A percentile compares a stretch with the other conserved stretches of the same genome.
phyloP scores from a whole-genome alignment of 2,329 filamentous ascomycete genomes.

The Pseudocercospora cruenta region DNA sequence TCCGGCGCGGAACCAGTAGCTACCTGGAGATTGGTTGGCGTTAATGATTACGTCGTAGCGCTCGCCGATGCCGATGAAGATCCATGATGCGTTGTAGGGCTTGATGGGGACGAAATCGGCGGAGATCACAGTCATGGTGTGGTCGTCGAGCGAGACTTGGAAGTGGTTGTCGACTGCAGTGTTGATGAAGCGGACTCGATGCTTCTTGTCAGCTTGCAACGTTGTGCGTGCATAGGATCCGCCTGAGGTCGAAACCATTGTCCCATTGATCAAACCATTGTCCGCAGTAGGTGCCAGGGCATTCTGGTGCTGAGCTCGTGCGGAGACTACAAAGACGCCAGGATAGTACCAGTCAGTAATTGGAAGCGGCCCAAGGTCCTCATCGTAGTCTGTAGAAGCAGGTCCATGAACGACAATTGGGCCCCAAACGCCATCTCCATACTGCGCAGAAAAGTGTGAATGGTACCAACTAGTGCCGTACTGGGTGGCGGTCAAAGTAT shows the following conservation, averaged over 20 bases:
- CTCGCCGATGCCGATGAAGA: constrained; percentile 45
- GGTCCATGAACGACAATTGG: constrained; percentile 66
- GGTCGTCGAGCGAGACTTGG: constrained; percentile 43
- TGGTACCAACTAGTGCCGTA: constrained; percentile 52
- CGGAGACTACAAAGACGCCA: constrained; percentile 32
- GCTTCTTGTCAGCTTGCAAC: constrained; percentile 44
- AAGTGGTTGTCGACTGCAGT: constrained; percentile 50
- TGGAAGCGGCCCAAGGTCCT: constrained; percentile 63
- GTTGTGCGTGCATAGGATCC: constrained; percentile 38
- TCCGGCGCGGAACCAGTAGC: constrained; percentile 44
- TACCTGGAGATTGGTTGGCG: constrained; percentile 39
- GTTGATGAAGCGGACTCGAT: constrained; percentile 53
- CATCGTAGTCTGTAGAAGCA: constrained; percentile 62
- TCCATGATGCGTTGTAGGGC: constrained; percentile 36
- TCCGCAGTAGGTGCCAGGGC: constrained; percentile 54
- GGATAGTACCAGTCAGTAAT: constrained; percentile 62
- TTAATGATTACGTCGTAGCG: constrained; percentile 48
- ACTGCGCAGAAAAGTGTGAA: constrained; percentile 60
- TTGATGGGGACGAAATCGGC: constrained; percentile 44
- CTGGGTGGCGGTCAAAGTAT: constrained; percentile 60
- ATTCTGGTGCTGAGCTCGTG: constrained; percentile 35
- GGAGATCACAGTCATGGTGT: constrained; percentile 41
- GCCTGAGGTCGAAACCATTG: constrained; percentile 40
- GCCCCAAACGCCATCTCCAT: constrained; percentile 63
- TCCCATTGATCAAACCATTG: constrained; percentile 49